A percentile compares a stretch with the other conserved stretches of the same genome.
These are phyloP conservation scores for Ceratopteris richardii DNA, from an alignment of 75 land plant genomes.

Conservation along the genomic window DNA sequence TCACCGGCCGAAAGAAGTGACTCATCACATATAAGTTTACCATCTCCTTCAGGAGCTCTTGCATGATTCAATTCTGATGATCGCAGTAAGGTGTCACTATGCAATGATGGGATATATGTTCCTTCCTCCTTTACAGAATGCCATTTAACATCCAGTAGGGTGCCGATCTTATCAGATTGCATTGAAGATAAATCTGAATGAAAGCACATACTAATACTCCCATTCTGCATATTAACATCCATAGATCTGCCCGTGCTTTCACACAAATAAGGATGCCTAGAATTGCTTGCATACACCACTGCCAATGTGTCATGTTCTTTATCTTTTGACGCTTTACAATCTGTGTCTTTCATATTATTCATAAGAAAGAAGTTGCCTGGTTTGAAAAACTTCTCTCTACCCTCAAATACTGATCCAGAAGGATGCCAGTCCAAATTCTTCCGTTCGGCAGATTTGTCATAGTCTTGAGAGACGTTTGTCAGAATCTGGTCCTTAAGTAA, in stretches of 20 bases:
- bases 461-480: no score
- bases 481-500: no score
- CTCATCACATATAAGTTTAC: neutral
- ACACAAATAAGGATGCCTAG: slow-evolving; percentile 42
- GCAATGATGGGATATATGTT: no score
- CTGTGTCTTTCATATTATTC: neutral
- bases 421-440: no score
- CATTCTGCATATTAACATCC: neutral
- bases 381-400: no score
- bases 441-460: no score
- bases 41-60: neutral
- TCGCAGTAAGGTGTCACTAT: no score
- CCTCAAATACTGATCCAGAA: no score
- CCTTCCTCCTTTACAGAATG: neutral
- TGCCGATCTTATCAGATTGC: slow-evolving; percentile 6
- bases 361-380: neutral
- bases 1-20: neutral
- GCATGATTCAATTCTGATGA: no score
- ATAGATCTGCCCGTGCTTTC: slow-evolving; percentile 18
- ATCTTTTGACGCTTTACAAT: neutral
- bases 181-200: neutral
- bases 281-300: slow-evolving; percentile 48
- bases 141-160: slow-evolving; percentile 7
- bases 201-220: neutral
- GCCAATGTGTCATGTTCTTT: slow-evolving; percentile 75